phyloP scores from a whole-genome alignment of 495 filamentous ascomycete genomes.

The Neurospora sp. region DNA sequence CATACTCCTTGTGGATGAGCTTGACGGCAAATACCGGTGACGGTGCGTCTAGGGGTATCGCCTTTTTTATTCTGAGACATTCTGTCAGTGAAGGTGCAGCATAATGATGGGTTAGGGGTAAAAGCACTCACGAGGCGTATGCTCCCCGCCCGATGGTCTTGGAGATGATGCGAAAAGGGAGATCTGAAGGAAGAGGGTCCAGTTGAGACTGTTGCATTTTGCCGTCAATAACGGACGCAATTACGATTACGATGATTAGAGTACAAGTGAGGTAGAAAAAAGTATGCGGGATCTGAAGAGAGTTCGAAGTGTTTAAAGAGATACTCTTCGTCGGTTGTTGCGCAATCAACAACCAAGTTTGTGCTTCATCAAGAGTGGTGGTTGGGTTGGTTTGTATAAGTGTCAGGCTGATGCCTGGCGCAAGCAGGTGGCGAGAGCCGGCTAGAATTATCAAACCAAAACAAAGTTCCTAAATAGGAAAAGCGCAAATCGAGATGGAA shows the following conservation, averaged over 20 bases:
- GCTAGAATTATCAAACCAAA: neutral
- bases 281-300: neutral
- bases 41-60: slow-evolving; percentile 55
- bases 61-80: slow-evolving; percentile 77
- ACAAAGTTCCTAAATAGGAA: neutral
- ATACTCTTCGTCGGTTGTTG: neutral
- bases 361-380: neutral
- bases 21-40: slow-evolving; percentile 90
- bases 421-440: neutral
- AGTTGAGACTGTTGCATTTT: slow-evolving; percentile 67
- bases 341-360: neutral
- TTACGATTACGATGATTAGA: neutral
- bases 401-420: neutral
- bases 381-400: neutral
- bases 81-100: neutral
- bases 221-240: slow-evolving; percentile 3
- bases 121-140: slow-evolving; percentile 76
- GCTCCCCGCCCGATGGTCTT: slow-evolving; percentile 94
- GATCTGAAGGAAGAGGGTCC: slow-evolving; percentile 71
- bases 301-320: neutral
- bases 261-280: neutral
- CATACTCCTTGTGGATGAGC: slow-evolving; percentile 95
- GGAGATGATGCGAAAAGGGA: slow-evolving; percentile 91
- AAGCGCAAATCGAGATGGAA: neutral
- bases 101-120: neutral